Conservation (phyloP, 2,329 filamentous ascomycete species). For the Neocucurbitaria cava region DNA sequence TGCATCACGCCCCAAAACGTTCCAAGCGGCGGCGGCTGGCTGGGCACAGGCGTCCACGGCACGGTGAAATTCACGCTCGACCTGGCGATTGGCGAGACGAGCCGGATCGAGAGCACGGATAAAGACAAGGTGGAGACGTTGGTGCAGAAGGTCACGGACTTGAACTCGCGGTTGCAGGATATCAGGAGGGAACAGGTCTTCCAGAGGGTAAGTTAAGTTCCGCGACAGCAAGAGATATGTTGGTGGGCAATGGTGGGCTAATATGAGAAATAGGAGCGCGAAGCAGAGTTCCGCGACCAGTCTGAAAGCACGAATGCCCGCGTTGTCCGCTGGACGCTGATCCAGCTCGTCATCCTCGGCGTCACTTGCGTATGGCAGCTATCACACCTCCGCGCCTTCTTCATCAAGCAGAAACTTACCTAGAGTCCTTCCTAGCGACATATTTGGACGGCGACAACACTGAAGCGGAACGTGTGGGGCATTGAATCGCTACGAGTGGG, state of each 20-base stretch:
- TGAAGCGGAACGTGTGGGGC: no score
- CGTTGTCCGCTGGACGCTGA: conserved; percentile 91
- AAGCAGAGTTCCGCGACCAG: conserved; percentile 97
- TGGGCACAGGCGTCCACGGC: conserved; percentile 71
- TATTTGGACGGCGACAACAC: conserved; percentile 5
- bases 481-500: conserved; percentile 5
- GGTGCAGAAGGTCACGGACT: conserved; percentile 83
- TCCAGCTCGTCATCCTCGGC: conserved; percentile 84
- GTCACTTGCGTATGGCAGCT: conserved; percentile 96
- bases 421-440: conserved; percentile 52
- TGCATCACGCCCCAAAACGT: conserved; percentile 89
- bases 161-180: conserved; percentile 86
- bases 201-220: conserved; percentile 71
- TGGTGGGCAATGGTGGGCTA: conserved; percentile 17
- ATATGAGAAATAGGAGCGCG: conserved; percentile 75
- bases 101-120: conserved; percentile 90
- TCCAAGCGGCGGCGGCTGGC: conserved; percentile 73
- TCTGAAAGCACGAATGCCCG: conserved; percentile 91
- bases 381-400: conserved; percentile 93
- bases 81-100: conserved; percentile 92
- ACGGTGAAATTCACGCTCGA: conserved; percentile 86
- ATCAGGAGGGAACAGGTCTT: conserved; percentile 95
- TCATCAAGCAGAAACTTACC: conserved; percentile 99
- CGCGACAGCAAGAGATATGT: background rate
- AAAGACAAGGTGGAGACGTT: conserved; percentile 93